phyloP scores from a whole-genome alignment of 345 rosid genomes.

The Euphorbia lathyris region DNA sequence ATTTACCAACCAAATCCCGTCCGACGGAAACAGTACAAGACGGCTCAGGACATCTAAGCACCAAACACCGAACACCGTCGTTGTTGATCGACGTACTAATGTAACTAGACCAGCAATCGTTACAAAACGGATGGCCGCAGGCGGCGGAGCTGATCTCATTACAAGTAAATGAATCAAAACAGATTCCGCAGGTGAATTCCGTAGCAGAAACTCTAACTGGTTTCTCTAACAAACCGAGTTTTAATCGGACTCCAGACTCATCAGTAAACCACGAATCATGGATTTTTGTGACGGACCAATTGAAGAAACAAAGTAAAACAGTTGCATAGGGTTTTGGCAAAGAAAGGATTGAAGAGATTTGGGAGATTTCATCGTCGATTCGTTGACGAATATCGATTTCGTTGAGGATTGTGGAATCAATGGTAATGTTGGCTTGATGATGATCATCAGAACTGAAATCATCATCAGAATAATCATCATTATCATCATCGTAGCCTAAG shows the following conservation, averaged over 20 bases:
- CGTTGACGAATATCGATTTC: constrained; percentile 10
- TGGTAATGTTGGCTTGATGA: not conserved
- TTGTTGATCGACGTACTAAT: constrained; percentile 18
- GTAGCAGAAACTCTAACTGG: not conserved
- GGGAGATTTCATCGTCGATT: constrained; percentile 9
- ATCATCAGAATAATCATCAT: not conserved
- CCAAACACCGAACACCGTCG: constrained; percentile 34
- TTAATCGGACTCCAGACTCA: constrained; percentile 17
- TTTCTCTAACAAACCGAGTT: constrained; percentile 15
- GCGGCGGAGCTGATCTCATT: constrained; percentile 6
- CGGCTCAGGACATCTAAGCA: constrained; percentile 31
- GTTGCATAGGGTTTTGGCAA: constrained; percentile 18
- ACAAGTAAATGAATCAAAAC: constrained; percentile 19
- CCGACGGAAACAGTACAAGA: constrained; percentile 23
- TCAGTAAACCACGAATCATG: constrained; percentile 23
- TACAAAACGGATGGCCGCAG: constrained; percentile 38
- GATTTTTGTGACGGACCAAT: constrained; percentile 15
- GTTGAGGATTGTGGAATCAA: constrained; percentile 4
- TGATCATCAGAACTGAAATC: not conserved
- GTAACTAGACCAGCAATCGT: constrained; percentile 31
- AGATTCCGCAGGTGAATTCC: constrained; percentile 23
- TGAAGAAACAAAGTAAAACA: constrained; percentile 16
- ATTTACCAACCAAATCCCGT: constrained; percentile 17
- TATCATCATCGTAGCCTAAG: no score
- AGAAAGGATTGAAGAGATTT: constrained; percentile 17